These are phyloP conservation scores for Avena eriantha DNA, from an alignment of 176 grass and related monocot species.

Conservation along the genomic window DNA sequence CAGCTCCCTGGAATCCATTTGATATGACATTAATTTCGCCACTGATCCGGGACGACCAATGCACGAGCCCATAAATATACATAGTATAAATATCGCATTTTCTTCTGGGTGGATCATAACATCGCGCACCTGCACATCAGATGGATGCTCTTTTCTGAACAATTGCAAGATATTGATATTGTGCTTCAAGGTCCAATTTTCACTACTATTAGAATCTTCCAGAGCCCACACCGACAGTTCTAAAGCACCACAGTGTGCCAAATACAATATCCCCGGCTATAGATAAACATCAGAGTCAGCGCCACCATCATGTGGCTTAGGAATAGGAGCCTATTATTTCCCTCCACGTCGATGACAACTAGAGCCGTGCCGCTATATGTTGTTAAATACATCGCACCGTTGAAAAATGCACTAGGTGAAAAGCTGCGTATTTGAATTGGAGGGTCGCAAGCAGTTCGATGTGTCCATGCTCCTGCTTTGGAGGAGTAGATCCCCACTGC, in stretches of 20 bases:
- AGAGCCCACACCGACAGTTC: background rate
- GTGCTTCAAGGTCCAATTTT: slow-evolving; percentile 1
- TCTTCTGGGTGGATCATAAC: background rate
- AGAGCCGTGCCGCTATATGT: background rate
- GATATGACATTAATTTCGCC: background rate
- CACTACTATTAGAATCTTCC: background rate
- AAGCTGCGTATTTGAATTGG: background rate
- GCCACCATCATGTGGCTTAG: background rate
- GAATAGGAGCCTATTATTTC: background rate
- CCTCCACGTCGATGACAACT: background rate
- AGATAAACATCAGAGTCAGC: background rate
- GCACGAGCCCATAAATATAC: background rate
- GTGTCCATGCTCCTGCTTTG: background rate
- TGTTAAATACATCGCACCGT: background rate
- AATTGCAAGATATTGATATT: background rate
- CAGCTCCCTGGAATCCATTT: background rate
- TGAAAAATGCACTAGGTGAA: background rate
- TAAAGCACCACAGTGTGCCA: background rate
- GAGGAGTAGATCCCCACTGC: background rate
- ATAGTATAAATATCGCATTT: background rate
- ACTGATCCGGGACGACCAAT: no score
- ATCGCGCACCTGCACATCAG: background rate
- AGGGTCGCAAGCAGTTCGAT: background rate
- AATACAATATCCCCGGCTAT: background rate
- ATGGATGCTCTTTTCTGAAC: background rate